Base-by-base conservation (phyloP, 31 red algal species). In the Asparagopsis taxiformis region DNA sequence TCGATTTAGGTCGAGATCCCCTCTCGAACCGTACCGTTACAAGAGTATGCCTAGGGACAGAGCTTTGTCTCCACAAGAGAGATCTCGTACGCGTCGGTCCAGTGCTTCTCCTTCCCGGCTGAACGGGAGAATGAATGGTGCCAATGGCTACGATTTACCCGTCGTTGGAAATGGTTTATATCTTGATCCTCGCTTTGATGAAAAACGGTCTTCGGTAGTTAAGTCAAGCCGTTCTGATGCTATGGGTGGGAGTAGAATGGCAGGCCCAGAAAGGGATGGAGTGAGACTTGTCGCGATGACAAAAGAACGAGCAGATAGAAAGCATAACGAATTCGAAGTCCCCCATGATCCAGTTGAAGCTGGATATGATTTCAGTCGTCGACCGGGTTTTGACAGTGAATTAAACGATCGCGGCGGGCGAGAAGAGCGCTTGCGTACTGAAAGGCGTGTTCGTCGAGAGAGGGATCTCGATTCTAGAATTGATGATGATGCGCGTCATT, bases 401-500 rank as follows among this genome's bases (percentile, higher is more conserved):
- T 9, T 46, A 46, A 46, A 46, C 6, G 41, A 46, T 46, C 41
- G 41, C 13, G 13, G 6, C 13, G 41, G 41, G 6, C 41, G 41
- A 46, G 41, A 46, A 46, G 41, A 46, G 41, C 41, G 41, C 6
- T 46, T 33, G 37, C 32, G 33, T 22, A 49, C 49, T 57, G 32
- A 52, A 21, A 72, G 68, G 55, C 49, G 55, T 72, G 68, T 41
- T 25, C 51, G 68, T 55, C 55, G 51, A 56, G 55, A 72, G 33
- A 26, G 68, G 55, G 68, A 52, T 37, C 68, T 46, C 56, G 68
- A 72, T 7, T 11, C 51, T 35, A 4, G 31, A 43, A 55, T 38
- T 72, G 50, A 52, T 57, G 68, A 58, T 72, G 68, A 72, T 25
- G 55, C 34, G 56, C 32, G 51, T 28, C 49, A 72, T 0, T 52